Evolutionary conservation across 805 yeast genomes (phyloP), one percentile per base, ranked within the genome.

Genomic region (Pichia thaimueangensis): DNA sequence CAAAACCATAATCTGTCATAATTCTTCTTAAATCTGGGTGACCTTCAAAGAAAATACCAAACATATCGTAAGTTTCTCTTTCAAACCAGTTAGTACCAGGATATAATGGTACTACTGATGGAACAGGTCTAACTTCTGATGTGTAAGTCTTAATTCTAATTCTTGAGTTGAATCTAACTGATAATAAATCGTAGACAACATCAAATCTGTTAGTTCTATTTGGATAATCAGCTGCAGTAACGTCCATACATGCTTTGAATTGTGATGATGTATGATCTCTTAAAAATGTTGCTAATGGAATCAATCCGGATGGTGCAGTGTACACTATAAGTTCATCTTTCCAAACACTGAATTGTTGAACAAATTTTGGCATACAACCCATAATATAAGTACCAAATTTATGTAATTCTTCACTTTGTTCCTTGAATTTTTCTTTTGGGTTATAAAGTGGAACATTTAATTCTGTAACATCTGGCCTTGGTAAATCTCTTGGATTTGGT

Each of bases 1-100:
- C 94, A 55, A 86, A 86, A 19, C 95, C 95, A 63, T 86, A 86
- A 65, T 86, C 95, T 43, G 95, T 86, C 79, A 86, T 75, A 63
- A 86, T 85, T 67, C 95, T 74, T 68, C 95, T 79, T 59, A 86
- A 71, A 64, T 86, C 95, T 6, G 95, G 95, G 64, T 86, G 95
- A 47, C 82, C 86, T 64, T 83, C 91, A 58, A 86, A 86, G 65
- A 85, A 85, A 45, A 86, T 76, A 33, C 95, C 95, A 60, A 76
- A 86, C 76, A 86, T 70, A 62, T 86, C 95, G 62, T 83, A 86
- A 12, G 93, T 79, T 63, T 86, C 95, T 61, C 95, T 76, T 68
- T 86, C 95, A 61, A 76, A 82, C 95, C 95, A 86, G 67, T 86
- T 86, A 50, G 87, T 82, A 46, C 95, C 94, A 59, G 80, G 78